Evolutionary conservation across 2,329 filamentous ascomycete genomes (phyloP), one percentile per base, ranked within the genome.

Genomic region (Aspergillus cejpii): DNA sequence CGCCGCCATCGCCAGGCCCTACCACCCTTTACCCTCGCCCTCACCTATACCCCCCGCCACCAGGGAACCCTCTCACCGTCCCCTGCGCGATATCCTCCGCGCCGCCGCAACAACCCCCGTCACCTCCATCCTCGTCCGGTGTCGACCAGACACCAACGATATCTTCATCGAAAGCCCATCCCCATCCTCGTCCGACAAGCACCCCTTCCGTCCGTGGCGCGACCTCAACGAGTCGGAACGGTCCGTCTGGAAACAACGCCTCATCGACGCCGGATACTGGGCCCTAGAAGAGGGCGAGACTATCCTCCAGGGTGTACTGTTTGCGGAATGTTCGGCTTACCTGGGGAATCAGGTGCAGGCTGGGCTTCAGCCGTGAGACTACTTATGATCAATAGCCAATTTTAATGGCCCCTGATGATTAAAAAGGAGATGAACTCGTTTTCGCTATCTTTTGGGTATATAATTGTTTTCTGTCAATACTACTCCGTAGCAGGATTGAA

Each of bases 281-380:
- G 78, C 79, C n/a, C 81, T 83, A 60, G 75, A 79, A 28, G 85
- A 91, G 73, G 85, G 86, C 2, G 87, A 91, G 70, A 75, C 74
- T 7, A 78, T 92, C 23, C 77, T 94, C 54, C 81, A 83, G 66
- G 85, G 86, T 2, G 78, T 94, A 24, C 70, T 94, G 50, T 94
- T 94, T 67, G 79, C 81, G 15, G 78, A 88, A 66, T 47, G 45
- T 6, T 23, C 36, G 6, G n/a, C 14, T 5, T 34, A 17, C 17
- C 31, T 34, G 31, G 31, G 31, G 11, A 34, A 6, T 4, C 31
- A 34, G 8, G 31, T 34, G 31, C 31, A 34, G 14, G 31, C 31
- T 34, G 10, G 8, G 15, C 31, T 34, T 31, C 28, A 15, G 6
- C 17, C 28, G n/a, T n/a, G n/a, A n/a, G n/a, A n/a, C n/a, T n/a